phyloP scores from a whole-genome alignment of 1,284 basidiomycete genomes.

The Pseudomicrostroma phylloplanum region DNA sequence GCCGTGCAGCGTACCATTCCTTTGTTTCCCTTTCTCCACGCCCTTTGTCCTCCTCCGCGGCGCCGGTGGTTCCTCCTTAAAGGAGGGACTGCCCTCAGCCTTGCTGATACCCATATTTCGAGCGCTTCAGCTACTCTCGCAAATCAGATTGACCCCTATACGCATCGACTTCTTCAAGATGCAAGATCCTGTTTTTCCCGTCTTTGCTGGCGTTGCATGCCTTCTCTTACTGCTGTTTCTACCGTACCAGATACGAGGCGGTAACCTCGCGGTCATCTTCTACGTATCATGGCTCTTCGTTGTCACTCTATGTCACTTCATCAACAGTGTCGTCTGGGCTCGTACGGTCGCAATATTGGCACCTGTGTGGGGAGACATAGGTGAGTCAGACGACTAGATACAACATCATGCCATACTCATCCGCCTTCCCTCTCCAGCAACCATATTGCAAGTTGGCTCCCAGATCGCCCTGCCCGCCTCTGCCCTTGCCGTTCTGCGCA shows the following conservation, averaged over 20 bases:
- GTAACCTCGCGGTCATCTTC: neutral
- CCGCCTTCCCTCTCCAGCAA: neutral
- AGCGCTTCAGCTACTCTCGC: no score
- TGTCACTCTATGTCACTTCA: neutral
- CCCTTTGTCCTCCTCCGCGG: no score
- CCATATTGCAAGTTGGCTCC: neutral
- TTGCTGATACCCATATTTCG: no score
- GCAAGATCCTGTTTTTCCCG: neutral
- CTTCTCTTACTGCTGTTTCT: neutral
- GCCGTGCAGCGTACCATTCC: no score
- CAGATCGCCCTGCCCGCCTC: neutral
- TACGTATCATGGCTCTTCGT: neutral
- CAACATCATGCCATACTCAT: constrained; percentile 1
- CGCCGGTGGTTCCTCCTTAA: no score
- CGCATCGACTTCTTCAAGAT: no score
- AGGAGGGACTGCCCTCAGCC: no score
- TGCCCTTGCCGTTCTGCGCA: neutral
- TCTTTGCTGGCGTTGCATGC: constrained; percentile 6
- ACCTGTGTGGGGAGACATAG: neutral
- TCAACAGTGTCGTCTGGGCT: neutral
- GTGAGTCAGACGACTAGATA: neutral
- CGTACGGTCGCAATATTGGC: neutral
- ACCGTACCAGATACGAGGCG: neutral
- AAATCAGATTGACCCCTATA: no score
- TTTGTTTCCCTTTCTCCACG: no score